Base-by-base conservation (phyloP, 805 yeast species). In the Limtongia smithiae region DNA sequence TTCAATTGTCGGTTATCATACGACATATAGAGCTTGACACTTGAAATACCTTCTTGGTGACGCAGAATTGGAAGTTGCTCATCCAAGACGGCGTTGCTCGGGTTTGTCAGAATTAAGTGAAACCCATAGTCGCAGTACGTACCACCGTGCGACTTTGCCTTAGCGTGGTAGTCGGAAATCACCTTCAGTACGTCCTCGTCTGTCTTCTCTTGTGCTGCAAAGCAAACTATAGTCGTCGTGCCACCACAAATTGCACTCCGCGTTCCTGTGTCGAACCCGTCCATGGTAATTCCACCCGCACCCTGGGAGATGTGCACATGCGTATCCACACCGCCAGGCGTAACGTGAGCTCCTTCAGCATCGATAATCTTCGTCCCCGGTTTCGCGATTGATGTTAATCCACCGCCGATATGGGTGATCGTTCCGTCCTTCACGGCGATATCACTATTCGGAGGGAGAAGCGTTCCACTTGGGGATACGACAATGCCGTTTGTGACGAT, bases 311-410 rank as follows among this genome's bases (percentile, higher is more conserved):
- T 54, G 46, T 75, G 80, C 22, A 74, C 77, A 57, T 75, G 79
- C 0, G 76, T 67, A 56, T 76, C 80, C 33, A 76, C 69, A 4
- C 78, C 79, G 39, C 79, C 79, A 1, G 80, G 80, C 1, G 77
- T 75, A 25, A 76, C 68, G 48, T 60, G 68, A 0, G 69, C 79
- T 8, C 78, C 76, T 48, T 73, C 66, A 3, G 78, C 77, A 60
- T 76, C 78, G 21, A 74, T 68, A 11, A 60, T 58, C 38, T 62
- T 60, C 15, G 46, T 48, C 14, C 27, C 39, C 4, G 37, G 25
- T 4, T 41, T 33, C 6, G 55, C 54, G 15, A 50, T 27, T 65
- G 42, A 36, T 14, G 20, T 72, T 9, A 58, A 61, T n/a, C 60
- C 60, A 4, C 65, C 54, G n/a, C 75, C 65, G 55, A 73, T 66